These are phyloP conservation scores for Geotrichum fermentans DNA, from an alignment of 1,139 yeast species.

Conservation along the genomic window DNA sequence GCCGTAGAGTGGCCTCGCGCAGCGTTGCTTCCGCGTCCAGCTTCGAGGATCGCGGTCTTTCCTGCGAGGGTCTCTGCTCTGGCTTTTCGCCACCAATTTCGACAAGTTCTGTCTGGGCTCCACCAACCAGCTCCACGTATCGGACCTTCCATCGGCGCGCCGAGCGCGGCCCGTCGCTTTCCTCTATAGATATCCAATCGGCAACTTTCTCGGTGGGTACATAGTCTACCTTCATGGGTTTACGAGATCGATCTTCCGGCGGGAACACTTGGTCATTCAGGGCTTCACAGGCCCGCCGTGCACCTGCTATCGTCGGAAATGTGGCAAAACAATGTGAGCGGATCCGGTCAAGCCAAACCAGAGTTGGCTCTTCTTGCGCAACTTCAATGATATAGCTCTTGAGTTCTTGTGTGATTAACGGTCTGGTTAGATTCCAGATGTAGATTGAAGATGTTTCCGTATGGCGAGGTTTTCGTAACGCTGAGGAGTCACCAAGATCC, in stretches of 20 bases:
- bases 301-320: constrained; percentile 5
- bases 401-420: constrained; percentile 14
- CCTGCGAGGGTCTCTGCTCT: no score
- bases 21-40: constrained; percentile 4
- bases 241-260: constrained; percentile 10
- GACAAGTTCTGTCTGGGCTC: neutral
- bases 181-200: constrained; percentile 17
- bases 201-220: constrained; percentile 12
- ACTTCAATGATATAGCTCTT: neutral
- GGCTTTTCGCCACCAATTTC: neutral
- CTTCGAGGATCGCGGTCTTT: neutral
- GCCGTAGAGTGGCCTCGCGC: constrained; percentile 4
- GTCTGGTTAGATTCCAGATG: constrained; percentile 16
- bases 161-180: constrained; percentile 12
- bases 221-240: constrained; percentile 14
- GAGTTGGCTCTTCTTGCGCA: constrained; percentile 10
- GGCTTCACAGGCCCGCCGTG: constrained; percentile 9
- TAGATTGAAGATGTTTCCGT: constrained; percentile 9
- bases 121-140: neutral
- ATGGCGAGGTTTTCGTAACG: no score
- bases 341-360: constrained; percentile 18
- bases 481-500: no score
- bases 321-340: constrained; percentile 17
- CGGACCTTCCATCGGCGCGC: no score
- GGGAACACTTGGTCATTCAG: constrained; percentile 9